Conservation (phyloP, 768 basidiomycete genomes). For the Trametes villosa region DNA sequence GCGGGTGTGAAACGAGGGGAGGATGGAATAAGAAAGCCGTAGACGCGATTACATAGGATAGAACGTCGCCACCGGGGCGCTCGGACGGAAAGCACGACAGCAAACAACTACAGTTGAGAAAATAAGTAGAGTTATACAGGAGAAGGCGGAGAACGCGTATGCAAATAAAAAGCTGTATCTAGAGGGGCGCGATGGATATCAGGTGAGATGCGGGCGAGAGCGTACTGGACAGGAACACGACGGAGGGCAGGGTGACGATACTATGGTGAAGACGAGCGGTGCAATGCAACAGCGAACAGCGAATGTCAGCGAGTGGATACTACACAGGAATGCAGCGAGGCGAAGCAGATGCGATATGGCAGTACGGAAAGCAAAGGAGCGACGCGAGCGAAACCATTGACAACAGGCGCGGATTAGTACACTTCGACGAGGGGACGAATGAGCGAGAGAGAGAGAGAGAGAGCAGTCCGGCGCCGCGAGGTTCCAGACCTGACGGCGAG, state of each 20-base stretch:
- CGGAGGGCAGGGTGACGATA: not conserved
- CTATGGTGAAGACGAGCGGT: not conserved
- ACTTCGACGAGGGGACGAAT: not conserved
- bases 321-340: not conserved
- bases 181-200: constrained; percentile 1
- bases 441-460: not conserved
- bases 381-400: not conserved
- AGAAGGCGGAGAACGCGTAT: not conserved
- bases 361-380: not conserved
- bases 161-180: constrained; percentile 8
- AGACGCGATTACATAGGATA: not conserved
- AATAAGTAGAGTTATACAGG: not conserved
- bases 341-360: not conserved
- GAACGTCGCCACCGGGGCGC: not conserved
- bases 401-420: constrained; percentile 2
- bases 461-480: not conserved
- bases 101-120: not conserved
- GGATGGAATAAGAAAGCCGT: not conserved
- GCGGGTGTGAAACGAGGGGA: too few relatives aligned
- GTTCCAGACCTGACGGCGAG: not conserved
- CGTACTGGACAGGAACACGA: not conserved
- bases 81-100: not conserved
- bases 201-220: constrained; percentile 3
- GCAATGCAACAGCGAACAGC: not conserved
- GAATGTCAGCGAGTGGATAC: constrained; percentile 3